Evolutionary conservation across 1,284 basidiomycete species (phyloP), one percentile per base, ranked within the genome.

Genomic region (Ganoderma leucocontextum): DNA sequence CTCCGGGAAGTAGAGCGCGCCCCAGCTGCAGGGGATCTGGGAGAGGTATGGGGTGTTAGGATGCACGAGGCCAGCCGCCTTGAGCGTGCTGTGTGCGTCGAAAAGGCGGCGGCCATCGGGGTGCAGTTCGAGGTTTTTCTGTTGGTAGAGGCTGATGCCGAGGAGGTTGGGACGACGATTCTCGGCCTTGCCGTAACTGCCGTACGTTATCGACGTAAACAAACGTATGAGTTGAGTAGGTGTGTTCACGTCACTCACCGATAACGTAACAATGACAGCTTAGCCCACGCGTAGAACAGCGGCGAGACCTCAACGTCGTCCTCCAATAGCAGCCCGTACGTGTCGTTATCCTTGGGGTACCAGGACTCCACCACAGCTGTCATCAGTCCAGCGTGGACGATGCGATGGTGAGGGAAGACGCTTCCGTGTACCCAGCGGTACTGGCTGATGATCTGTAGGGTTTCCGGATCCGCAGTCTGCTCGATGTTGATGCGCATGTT

Each of bases 11-110:
- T 95, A 95, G 55, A 94, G 83, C 1, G 93, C 94, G n/a, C 94
- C 94, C 94, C 94, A 95, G 78, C 91, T 94, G 79, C 94, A 95
- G 0, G 94, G 94, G 15, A 95, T 88, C 70, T 92, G 91, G 0
- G 93, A 94, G 42, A 95, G 86, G 77, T 94, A 95, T 0, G 94
- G 94, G 0, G 88, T 90, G 5, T 84, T 80, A 0, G 85, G 79
- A 60, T 86, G 73, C 0, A 78, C 62, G 17, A 88, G 60, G 4
- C 81, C 82, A 12, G 82, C 74, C 0, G 79, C 72, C 8, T 78
- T 75, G 76, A 95, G 91, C 8, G 91, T 78, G 1, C 75, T 67
- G 65, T 86, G 88, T 0, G 93, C 87, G 75, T 92, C 81, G 78
- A 95, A 95, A 13, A 85, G 81, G 55, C 83, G 85, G 5, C 94